Conservation (phyloP, 306 rosid species). For the Vigna angularis region DNA sequence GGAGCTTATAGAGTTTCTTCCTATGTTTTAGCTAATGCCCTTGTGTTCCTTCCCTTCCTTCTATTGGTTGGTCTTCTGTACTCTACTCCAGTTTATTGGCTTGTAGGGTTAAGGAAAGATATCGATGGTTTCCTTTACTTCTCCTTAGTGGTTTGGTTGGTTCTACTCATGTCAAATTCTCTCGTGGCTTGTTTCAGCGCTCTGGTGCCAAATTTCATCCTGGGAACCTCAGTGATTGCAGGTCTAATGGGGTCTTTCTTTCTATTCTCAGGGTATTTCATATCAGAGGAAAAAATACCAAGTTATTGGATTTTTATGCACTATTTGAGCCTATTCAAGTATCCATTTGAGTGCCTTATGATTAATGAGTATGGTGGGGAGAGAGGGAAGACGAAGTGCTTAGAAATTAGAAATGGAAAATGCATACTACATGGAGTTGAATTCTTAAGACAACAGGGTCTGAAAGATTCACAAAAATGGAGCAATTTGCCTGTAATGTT, state of each 20-base stretch:
- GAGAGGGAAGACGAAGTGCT: conserved; percentile 69
- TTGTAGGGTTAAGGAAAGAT: conserved; percentile 71
- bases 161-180: conserved; percentile 80
- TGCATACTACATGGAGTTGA: conserved; percentile 70
- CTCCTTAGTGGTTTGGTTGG: conserved; percentile 75
- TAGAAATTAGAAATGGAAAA: conserved; percentile 55
- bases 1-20: conserved; percentile 86
- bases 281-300: conserved; percentile 82
- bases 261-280: conserved; percentile 94
- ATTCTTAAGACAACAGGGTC: conserved; percentile 75
- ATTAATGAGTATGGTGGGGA: conserved; percentile 94
- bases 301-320: conserved; percentile 94
- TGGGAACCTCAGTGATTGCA: conserved; percentile 83
- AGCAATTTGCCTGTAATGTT: conserved; percentile 81
- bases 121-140: conserved; percentile 72
- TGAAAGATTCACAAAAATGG: conserved; percentile 82
- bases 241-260: conserved; percentile 98
- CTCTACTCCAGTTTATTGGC: conserved; percentile 76
- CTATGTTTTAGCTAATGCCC: conserved; percentile 67
- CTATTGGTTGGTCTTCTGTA: conserved; percentile 64
- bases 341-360: conserved; percentile 95
- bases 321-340: conserved; percentile 87
- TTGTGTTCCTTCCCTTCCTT: conserved; percentile 73
- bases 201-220: conserved; percentile 91
- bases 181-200: conserved; percentile 95